These are phyloP conservation scores for Intubia oerlemansii DNA, from an alignment of 2,329 filamentous ascomycete genomes.

Conservation along the genomic window DNA sequence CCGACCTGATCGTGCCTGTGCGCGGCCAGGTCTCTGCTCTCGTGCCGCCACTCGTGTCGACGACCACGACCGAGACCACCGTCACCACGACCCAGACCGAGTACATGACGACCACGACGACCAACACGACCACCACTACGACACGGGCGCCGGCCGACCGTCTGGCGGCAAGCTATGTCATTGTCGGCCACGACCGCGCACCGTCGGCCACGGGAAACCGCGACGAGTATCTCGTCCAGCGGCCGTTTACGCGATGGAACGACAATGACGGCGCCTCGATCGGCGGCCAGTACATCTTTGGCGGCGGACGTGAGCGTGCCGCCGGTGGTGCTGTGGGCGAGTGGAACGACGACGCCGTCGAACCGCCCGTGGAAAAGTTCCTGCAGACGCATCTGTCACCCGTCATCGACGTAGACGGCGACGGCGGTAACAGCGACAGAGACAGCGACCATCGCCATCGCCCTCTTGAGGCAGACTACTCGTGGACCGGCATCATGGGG, in stretches of 20 bases:
- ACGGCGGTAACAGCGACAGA: too few species aligned
- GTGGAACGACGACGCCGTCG: slow-evolving; percentile 16
- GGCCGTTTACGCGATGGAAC: slow-evolving; percentile 18
- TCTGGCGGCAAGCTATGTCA: slow-evolving; percentile 40
- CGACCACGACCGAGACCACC: slow-evolving; percentile 6
- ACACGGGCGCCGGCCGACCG: neutral
- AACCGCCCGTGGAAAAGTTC: slow-evolving; percentile 26
- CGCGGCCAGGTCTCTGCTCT: slow-evolving; percentile 53
- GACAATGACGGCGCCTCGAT: slow-evolving; percentile 5
- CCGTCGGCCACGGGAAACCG: slow-evolving; percentile 14
- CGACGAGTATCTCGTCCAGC: slow-evolving; percentile 55
- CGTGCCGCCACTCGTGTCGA: too few species aligned
- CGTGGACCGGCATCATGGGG: slow-evolving; percentile 71
- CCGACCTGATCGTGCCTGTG: slow-evolving; percentile 54
- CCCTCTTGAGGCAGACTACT: slow-evolving; percentile 30
- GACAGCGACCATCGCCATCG: too few species aligned
- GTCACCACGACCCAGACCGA: neutral
- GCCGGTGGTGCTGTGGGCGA: slow-evolving; percentile 20
- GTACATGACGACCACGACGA: neutral
- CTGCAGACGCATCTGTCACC: slow-evolving; percentile 24
- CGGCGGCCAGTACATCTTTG: slow-evolving; percentile 42
- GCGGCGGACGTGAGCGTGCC: slow-evolving; percentile 42
- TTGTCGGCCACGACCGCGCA: slow-evolving; percentile 22
- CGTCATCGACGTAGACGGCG: slow-evolving; percentile 19
- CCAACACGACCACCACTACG: too few species aligned